Percentiles rank a stretch among this genome's conserved stretches.
These are phyloP conservation scores for Phyllosticta ampelicida DNA, from an alignment of 2,329 filamentous ascomycete genomes.

Conservation along the genomic window DNA sequence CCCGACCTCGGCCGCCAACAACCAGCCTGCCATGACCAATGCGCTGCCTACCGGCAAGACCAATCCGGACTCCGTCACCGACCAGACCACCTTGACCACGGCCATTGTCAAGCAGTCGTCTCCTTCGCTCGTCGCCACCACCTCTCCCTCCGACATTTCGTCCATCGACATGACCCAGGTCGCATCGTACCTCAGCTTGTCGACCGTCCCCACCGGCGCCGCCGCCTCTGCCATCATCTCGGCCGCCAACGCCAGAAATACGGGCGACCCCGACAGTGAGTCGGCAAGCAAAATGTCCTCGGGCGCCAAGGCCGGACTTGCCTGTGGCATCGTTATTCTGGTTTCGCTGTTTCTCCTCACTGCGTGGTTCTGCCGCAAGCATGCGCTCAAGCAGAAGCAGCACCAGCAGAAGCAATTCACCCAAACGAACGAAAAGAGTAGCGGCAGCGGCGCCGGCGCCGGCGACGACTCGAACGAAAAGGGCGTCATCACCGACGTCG, in stretches of 20 bases:
- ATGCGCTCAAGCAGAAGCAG: constrained; percentile 53
- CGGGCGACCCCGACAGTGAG: constrained; percentile 16
- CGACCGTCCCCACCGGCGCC: not conserved
- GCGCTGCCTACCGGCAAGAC: constrained; percentile 2
- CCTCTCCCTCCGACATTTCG: constrained; percentile 11
- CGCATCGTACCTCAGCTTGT: not conserved
- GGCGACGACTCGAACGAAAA: constrained; percentile 1
- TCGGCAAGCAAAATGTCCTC: constrained; percentile 31
- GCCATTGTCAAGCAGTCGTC: not conserved
- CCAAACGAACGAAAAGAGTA: not conserved
- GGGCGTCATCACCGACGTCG: not conserved
- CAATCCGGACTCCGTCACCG: not conserved
- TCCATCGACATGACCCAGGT: not conserved
- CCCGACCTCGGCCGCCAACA: not conserved
- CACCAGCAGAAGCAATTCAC: constrained; percentile 25
- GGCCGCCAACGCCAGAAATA: constrained; percentile 14
- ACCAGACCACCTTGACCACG: not conserved
- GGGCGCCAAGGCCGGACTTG: constrained; percentile 65
- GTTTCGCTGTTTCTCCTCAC: constrained; percentile 59
- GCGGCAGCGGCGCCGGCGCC: too few species aligned
- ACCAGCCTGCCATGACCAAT: not conserved
- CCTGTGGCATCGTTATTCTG: constrained; percentile 65
- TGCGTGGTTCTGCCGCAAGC: constrained; percentile 38
- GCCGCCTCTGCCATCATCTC: constrained; percentile 2
- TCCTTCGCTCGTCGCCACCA: constrained; percentile 14